Conservation (phyloP, 176 grass and related monocot genomes). For the Avena atlantica region DNA sequence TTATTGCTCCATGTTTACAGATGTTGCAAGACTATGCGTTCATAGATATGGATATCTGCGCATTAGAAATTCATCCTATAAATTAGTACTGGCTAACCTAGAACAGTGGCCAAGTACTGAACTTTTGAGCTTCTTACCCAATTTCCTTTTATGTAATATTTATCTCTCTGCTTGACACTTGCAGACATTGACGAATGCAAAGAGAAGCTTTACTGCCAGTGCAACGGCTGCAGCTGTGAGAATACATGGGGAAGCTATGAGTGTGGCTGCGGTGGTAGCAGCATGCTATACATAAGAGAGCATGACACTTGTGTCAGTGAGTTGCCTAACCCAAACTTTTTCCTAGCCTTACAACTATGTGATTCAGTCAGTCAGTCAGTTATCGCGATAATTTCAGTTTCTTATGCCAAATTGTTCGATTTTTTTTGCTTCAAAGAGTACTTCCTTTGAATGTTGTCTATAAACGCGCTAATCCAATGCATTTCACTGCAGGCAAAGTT, state of each 20-base stretch:
- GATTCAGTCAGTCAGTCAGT: background rate
- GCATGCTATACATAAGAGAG: slow-evolving; percentile 79
- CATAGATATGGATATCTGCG: background rate
- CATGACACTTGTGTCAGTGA: slow-evolving; percentile 94
- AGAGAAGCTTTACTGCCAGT: slow-evolving; percentile 80
- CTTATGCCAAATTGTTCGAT: background rate
- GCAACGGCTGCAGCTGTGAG: slow-evolving; percentile 65
- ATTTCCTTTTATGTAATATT: background rate
- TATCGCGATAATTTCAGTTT: background rate
- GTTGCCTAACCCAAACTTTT: slow-evolving; percentile 27
- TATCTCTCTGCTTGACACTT: background rate
- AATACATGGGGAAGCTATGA: slow-evolving; percentile 94
- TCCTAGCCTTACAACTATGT: background rate
- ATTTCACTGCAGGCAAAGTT: slow-evolving; percentile 47
- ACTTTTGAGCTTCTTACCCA: background rate
- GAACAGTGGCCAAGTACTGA: background rate
- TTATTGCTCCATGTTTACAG: background rate
- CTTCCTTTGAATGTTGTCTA: background rate
- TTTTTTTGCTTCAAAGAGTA: background rate
- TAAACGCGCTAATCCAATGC: background rate
- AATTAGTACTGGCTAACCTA: background rate
- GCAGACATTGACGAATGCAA: slow-evolving; percentile 91
- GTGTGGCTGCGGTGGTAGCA: slow-evolving; percentile 66
- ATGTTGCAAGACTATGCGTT: background rate
- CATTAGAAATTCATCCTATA: background rate